Evolutionary conservation across 2,329 filamentous ascomycete genomes (phyloP).

Genomic region (Metarhizium robertsii): DNA sequence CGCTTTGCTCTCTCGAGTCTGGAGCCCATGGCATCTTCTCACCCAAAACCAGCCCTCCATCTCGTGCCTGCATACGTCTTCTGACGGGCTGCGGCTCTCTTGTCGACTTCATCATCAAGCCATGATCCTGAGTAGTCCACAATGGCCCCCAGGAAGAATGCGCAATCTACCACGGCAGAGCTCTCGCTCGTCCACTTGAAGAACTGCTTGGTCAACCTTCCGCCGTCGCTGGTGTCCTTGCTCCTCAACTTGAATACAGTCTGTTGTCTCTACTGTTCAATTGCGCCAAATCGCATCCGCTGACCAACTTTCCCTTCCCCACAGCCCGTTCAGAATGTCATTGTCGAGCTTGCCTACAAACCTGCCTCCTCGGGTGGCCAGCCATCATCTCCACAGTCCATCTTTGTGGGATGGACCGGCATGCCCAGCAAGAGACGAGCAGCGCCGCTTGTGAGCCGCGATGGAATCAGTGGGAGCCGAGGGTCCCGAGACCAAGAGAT

Average conservation of each 20-base stretch:
- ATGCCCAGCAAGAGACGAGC: constrained; percentile 88
- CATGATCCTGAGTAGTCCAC: constrained; percentile 6
- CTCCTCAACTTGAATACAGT: constrained; percentile 87
- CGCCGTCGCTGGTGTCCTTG: constrained; percentile 70
- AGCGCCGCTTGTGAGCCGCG: constrained; percentile 62
- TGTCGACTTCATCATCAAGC: background rate
- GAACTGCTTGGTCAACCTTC: constrained; percentile 91
- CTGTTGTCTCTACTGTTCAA: constrained; percentile 24
- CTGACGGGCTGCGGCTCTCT: background rate
- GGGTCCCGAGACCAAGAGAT: constrained; percentile 66
- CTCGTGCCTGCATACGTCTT: background rate
- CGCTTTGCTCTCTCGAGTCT: background rate
- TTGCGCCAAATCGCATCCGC: background rate
- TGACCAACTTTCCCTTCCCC: constrained; percentile 8
- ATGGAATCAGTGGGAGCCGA: constrained; percentile 56
- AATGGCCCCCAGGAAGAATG: constrained; percentile 44
- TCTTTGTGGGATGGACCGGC: constrained; percentile 93
- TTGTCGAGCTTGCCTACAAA: constrained; percentile 78
- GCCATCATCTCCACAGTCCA: constrained; percentile 49
- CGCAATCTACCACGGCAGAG: constrained; percentile 64
- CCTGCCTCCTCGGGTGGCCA: constrained; percentile 38
- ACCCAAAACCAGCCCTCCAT: background rate
- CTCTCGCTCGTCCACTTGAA: constrained; percentile 80
- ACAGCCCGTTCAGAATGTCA: constrained; percentile 87
- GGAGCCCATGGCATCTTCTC: no score